Evolutionary conservation across 78 protist species (phyloP).

Genomic region (Chrysochromulina tobinii): DNA sequence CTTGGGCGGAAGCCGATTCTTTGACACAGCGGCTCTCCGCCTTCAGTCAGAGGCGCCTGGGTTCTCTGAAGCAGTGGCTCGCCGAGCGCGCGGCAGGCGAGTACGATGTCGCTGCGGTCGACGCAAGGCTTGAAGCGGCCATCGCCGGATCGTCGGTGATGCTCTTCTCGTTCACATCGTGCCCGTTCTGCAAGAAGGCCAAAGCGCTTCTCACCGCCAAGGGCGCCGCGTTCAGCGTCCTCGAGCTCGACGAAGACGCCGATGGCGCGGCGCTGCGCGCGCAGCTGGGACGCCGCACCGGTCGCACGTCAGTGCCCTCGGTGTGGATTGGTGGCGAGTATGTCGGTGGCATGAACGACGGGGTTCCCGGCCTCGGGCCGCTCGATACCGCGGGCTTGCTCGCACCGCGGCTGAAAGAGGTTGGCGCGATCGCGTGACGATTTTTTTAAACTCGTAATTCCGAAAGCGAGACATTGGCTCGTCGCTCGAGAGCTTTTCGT

Average conservation of each 20-base stretch:
- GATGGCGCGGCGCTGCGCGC: conserved; percentile 17
- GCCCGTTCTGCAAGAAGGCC: conserved; percentile 9
- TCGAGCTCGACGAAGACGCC: conserved; percentile 16
- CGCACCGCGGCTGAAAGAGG: background rate
- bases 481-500: too few relatives aligned
- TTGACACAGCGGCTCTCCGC: background rate
- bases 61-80: background rate
- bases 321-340: conserved; percentile 6
- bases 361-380: background rate
- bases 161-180: background rate
- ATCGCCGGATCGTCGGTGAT: background rate
- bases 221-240: background rate
- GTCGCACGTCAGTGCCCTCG: background rate
- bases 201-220: background rate
- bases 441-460: too few relatives aligned
- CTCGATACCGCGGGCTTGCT: background rate
- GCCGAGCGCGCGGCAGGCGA: conserved; percentile 2
- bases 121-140: background rate
- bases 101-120: background rate
- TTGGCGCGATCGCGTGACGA: background rate
- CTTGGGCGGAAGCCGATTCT: background rate
- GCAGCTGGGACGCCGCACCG: background rate
- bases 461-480: too few relatives aligned
- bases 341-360: conserved; percentile 1
- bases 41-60: background rate